Base-by-base conservation (phyloP, 2,329 filamentous ascomycete genomes). In the Penicillium sclerotigenum region DNA sequence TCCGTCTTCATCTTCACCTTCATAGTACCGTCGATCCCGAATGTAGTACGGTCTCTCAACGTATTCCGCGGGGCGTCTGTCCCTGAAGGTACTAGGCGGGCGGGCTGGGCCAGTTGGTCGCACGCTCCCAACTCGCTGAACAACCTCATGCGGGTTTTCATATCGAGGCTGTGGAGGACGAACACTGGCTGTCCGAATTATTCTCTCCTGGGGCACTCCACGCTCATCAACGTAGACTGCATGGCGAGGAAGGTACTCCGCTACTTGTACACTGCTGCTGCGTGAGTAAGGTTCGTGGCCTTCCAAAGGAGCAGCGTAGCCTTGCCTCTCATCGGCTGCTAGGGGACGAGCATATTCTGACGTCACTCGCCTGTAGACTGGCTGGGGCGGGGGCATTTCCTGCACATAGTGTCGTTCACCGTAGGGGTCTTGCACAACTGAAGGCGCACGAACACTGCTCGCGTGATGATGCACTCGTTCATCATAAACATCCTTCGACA, bases 221-320 rank as follows among this genome's bases (percentile, higher is more conserved):
- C 87, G 82, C 66, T 93, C 89, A 64, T 91, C 91, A 41, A 87
- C 73, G 50, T 77, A 78, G 8, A 73, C 65, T 24, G 68, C 59
- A 37, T 65, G 74, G 16, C 71, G 70, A 31, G 68, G 59, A 28
- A 72, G 57, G 54, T 77, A 78, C 45, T 78, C 75, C 42, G 73
- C 63, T 16, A 78, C 65, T 59, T 75, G 73, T 13, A 77, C 75
- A 58, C 75, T 77, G 54, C 67, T 68, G 51, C 70, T 69, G 52
- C 74, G 73, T 29, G 70, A 64, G 42, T 69, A 67, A 28, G 71
- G 62, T 37, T 71, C 71, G 38, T 71, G 65, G n/a, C 72, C 70
- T 16, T 72, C 70, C 33, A 68, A 49, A 4, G 71, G 65, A 20
- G 70, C 56, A 20, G 65, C 63, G 37, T 74, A 76, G 11, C 65